Evolutionary conservation across 257 asterid genomes (phyloP).

Genomic region (Solanum virginianum): DNA sequence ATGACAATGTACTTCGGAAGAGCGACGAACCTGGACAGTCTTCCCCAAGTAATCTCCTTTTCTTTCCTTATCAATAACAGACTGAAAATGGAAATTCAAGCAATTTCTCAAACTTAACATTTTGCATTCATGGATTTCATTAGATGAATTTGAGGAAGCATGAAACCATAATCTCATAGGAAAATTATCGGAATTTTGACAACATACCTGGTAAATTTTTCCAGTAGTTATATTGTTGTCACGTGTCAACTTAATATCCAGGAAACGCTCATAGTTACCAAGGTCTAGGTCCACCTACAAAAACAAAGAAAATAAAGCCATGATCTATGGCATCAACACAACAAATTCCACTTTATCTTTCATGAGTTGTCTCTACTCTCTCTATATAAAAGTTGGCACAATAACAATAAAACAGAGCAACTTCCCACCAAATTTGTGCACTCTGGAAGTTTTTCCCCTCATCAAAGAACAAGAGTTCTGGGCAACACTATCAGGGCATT

Average conservation of each 20-base stretch:
- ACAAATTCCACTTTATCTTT: neutral
- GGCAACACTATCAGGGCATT: neutral
- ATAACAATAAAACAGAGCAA: neutral
- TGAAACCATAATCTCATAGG: neutral
- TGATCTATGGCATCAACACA: neutral
- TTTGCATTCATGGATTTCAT: neutral
- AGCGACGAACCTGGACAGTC: conserved; percentile 54
- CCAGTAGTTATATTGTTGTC: conserved; percentile 91
- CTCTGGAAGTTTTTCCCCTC: neutral
- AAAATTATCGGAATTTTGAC: neutral
- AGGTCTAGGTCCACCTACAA: conserved; percentile 96
- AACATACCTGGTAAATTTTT: conserved; percentile 77
- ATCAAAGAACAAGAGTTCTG: neutral
- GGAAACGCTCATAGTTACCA: conserved; percentile 90
- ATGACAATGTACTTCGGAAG: neutral
- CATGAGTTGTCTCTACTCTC: neutral
- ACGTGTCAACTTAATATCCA: conserved; percentile 68
- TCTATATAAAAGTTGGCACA: neutral
- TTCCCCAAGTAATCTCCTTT: conserved; percentile 66
- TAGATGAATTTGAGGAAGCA: neutral
- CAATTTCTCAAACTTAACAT: conserved; percentile 1
- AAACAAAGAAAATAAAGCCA: neutral
- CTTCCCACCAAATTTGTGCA: neutral
- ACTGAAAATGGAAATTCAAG: conserved; percentile 18
- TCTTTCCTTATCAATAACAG: conserved; percentile 66